Evolutionary conservation across 2,329 filamentous ascomycete genomes (phyloP), one percentile per base, ranked within the genome.

Genomic region (Penicillium sp.): DNA sequence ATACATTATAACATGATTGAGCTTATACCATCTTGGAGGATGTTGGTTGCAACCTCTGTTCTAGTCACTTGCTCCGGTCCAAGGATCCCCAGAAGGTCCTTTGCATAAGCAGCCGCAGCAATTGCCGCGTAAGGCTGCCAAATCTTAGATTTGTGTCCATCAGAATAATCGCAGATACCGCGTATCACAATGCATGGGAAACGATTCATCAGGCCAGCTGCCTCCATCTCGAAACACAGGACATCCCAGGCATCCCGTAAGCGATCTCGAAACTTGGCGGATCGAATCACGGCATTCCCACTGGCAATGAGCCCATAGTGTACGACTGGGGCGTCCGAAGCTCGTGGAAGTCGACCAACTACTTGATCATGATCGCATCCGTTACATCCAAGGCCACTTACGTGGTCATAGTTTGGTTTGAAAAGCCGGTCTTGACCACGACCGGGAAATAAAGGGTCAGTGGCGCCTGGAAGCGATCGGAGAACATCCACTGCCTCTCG

Each of bases 111-210:
- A 11, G 46, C 46, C 20, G 61, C 61, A 1, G 46, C 30, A 21
- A 48, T 33, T 20, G 61, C 60, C 23, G 53, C 57, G 47, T 57
- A 57, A 5, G 30, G 47, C 21, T 59, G 57, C 57, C 57, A 43
- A 23, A 59, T 5, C 18, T 53, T 56, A 7, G 48, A 48, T 18
- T 60, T 62, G 12, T 57, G 56, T 1, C 56, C 58, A 18, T 62
- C 60, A 5, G 50, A 48, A 46, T 67, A 64, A 42, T 68, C 62
- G 57, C 66, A 66, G 6, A 66, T 63, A 3, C 65, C 65, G 3
- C 65, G 58, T 42, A 66, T 62, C 3, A 65, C 64, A 1, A 67
- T 38, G 33, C 62, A 64, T 3, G 63, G 61, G 30, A 64, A 24
- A 18, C 7, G 6, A 33, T 48, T 26, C 45, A 47, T 48, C n/a